These are phyloP conservation scores for Vigna hirtella DNA, from an alignment of 306 rosid genomes.

Conservation along the genomic window DNA sequence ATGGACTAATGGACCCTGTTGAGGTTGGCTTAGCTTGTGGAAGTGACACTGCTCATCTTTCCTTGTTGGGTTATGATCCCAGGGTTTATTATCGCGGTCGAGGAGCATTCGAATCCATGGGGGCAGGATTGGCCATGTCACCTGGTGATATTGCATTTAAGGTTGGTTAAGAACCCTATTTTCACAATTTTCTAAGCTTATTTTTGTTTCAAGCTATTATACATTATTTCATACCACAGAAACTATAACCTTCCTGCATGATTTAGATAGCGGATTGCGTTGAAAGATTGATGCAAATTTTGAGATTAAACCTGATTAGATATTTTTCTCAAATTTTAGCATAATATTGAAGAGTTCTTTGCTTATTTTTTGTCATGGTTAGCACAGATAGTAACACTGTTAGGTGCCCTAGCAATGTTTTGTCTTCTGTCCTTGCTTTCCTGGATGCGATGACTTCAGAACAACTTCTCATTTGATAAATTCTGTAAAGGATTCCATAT, in stretches of 20 bases:
- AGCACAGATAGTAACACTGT: neutral
- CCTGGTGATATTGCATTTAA: conserved; percentile 99
- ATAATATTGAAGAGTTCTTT: too few species aligned
- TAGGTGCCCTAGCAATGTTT: neutral
- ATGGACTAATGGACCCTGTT: conserved; percentile 96
- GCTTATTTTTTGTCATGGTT: neutral
- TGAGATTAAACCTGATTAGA: neutral
- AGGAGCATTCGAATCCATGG: conserved; percentile 99
- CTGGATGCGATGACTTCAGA: neutral
- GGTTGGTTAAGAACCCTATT: conserved; percentile 51
- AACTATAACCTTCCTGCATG: conserved; percentile 20
- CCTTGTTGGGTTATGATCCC: conserved; percentile 89
- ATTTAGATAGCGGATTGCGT: conserved; percentile 1
- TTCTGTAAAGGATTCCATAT: neutral
- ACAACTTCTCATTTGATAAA: neutral
- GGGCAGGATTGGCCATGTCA: conserved; percentile 98
- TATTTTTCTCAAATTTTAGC: conserved; percentile 12
- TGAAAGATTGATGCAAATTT: conserved; percentile 24
- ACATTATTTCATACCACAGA: conserved; percentile 12
- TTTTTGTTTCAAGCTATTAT: conserved; percentile 16
- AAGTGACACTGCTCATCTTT: conserved; percentile 98
- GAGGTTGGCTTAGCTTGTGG: conserved; percentile 98
- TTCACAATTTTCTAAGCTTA: neutral
- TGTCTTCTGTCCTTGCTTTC: neutral
- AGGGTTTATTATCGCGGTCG: conserved; percentile 92